phyloP scores from a whole-genome alignment of 2,329 filamentous ascomycete genomes.

The Rhinocladiella mackenziei region DNA sequence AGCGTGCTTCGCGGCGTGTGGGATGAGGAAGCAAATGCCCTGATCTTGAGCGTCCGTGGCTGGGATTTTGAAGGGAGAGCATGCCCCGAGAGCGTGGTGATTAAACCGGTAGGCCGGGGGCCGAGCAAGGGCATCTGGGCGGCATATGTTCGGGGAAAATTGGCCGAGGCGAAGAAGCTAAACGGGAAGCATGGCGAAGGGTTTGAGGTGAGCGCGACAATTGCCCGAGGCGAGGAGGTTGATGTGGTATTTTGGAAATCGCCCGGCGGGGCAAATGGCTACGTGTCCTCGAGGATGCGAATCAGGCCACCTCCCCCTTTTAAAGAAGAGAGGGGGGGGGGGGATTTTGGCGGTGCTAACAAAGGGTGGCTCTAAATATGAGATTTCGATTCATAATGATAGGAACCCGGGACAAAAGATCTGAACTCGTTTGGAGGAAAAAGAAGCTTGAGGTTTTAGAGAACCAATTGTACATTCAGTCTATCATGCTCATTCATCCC shows the following conservation, averaged over 20 bases:
- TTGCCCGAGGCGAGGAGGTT: constrained; percentile 13
- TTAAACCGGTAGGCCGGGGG: constrained; percentile 7
- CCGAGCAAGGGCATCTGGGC: constrained; percentile 9
- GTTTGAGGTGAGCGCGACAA: neutral
- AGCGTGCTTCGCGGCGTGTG: constrained; percentile 19
- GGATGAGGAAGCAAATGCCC: constrained; percentile 10
- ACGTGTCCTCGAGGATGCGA: too few species aligned
- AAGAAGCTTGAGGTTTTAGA: too few species aligned
- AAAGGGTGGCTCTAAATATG: too few species aligned
- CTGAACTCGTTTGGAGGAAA: too few species aligned
- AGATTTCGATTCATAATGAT: too few species aligned
- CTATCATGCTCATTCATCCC: too few species aligned
- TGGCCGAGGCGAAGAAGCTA: constrained; percentile 2
- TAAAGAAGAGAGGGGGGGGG: too few species aligned
- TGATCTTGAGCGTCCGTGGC: constrained; percentile 16
- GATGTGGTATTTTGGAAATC: constrained; percentile 19
- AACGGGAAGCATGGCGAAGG: constrained; percentile 2
- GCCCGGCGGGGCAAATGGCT: too few species aligned
- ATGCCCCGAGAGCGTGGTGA: constrained; percentile 7
- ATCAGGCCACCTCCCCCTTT: too few species aligned
- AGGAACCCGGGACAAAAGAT: too few species aligned
- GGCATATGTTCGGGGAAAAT: constrained; percentile 12
- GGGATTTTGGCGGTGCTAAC: too few species aligned
- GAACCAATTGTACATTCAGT: too few species aligned
- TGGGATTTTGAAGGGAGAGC: constrained; percentile 14